These are phyloP conservation scores for Pseudogymnoascus sp. DNA, from an alignment of 2,329 filamentous ascomycete species.

Conservation along the genomic window DNA sequence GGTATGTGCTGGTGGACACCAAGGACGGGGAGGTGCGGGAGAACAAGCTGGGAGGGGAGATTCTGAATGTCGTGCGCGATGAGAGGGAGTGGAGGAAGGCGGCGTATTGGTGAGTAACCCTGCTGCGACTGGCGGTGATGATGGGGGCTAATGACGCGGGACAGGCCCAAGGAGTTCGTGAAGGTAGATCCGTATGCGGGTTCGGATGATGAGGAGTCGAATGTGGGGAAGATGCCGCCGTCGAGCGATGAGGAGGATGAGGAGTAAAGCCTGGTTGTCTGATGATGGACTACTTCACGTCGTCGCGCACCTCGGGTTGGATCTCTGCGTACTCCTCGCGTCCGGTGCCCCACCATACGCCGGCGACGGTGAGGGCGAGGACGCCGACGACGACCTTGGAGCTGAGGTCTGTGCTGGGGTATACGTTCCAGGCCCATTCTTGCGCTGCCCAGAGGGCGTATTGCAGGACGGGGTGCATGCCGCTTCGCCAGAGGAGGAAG, in stretches of 20 bases:
- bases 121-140: background rate
- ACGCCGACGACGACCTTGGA: conserved; percentile 63
- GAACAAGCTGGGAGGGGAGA: conserved; percentile 79
- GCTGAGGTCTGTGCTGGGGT: conserved; percentile 58
- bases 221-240: conserved; percentile 77
- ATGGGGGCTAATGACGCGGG: background rate
- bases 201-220: conserved; percentile 70
- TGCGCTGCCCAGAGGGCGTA: conserved; percentile 56
- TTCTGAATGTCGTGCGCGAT: conserved; percentile 85
- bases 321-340: conserved; percentile 22
- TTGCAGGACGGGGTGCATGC: conserved; percentile 51
- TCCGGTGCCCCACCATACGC: conserved; percentile 31
- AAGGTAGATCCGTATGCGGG: conserved; percentile 57
- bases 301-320: conserved; percentile 10
- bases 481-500: conserved; percentile 60
- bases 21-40: conserved; percentile 56
- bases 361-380: conserved; percentile 56
- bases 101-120: conserved; percentile 62
- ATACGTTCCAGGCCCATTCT: conserved; percentile 70
- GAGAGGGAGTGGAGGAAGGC: conserved; percentile 90
- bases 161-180: conserved; percentile 72
- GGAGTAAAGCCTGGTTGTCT: conserved; percentile 18
- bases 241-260: conserved; percentile 69
- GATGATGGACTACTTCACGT: conserved; percentile 11
- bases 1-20: conserved; percentile 78